These are phyloP conservation scores for Hypoxylon trugodes DNA, from an alignment of 495 filamentous ascomycete species.

Conservation along the genomic window DNA sequence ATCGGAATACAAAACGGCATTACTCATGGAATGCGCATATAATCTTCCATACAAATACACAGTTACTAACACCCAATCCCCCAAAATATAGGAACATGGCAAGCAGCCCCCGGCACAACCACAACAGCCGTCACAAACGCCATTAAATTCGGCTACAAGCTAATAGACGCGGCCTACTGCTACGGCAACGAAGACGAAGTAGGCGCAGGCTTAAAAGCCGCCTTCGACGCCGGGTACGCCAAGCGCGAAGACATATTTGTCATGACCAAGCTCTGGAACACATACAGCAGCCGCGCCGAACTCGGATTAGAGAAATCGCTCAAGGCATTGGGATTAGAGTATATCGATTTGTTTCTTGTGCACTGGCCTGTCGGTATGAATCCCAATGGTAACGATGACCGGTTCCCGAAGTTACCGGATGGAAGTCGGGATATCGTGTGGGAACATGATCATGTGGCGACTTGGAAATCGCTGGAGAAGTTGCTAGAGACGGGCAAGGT, in stretches of 20 bases:
- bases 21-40: not conserved
- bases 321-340: conserved; percentile 74
- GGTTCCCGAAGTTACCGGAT: conserved; percentile 76
- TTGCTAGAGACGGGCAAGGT: conserved; percentile 72
- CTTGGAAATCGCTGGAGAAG: conserved; percentile 84
- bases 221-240: conserved; percentile 69
- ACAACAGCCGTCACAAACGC: conserved; percentile 61
- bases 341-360: conserved; percentile 82
- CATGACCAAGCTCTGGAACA: conserved; percentile 85
- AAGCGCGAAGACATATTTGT: conserved; percentile 84
- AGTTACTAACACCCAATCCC: not conserved
- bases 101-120: conserved; percentile 71
- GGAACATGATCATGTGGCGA: conserved; percentile 71
- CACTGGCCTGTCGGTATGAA: conserved; percentile 91
- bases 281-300: conserved; percentile 74
- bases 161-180: conserved; percentile 67
- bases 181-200: conserved; percentile 68
- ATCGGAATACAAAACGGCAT: not conserved
- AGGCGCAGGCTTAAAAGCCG: conserved; percentile 65
- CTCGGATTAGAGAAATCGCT: conserved; percentile 75
- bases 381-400: conserved; percentile 75
- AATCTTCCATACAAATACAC: not conserved
- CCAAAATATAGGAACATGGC: conserved; percentile 71
- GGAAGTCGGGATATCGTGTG: conserved; percentile 74
- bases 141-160: conserved; percentile 70